These are phyloP conservation scores for Penicillium maclennaniae DNA, from an alignment of 495 filamentous ascomycete species.

Conservation along the genomic window DNA sequence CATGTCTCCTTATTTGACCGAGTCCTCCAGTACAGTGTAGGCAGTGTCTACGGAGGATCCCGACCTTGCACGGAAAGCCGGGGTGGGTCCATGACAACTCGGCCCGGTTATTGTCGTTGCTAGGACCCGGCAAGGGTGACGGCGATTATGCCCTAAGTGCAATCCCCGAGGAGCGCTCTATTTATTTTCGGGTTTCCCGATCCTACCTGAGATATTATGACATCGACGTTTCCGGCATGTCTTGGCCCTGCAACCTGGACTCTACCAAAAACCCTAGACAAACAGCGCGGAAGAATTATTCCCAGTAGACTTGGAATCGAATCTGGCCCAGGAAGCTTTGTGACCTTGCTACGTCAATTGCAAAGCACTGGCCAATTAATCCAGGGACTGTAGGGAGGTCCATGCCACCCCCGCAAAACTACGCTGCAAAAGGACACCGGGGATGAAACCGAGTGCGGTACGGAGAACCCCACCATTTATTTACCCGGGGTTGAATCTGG, in stretches of 20 bases:
- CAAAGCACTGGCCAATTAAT: background rate
- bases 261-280: background rate
- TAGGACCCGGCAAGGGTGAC: background rate
- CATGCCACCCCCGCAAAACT: conserved; percentile 11
- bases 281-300: background rate
- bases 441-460: conserved; percentile 1
- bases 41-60: background rate
- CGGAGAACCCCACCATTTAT: conserved; percentile 12
- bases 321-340: background rate
- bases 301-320: background rate
- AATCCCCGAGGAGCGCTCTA: background rate
- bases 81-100: conserved; percentile 10
- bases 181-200: background rate
- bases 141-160: background rate
- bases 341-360: background rate
- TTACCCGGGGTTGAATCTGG: conserved; percentile 12
- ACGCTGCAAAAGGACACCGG: conserved; percentile 19
- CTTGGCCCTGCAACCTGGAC: too few relatives aligned
- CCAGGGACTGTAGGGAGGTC: background rate
- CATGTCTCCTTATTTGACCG: conserved; percentile 6
- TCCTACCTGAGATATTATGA: background rate
- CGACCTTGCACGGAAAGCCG: conserved; percentile 11
- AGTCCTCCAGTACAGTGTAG: background rate
- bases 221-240: background rate
- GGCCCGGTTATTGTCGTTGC: conserved; percentile 1